A percentile compares a stretch with the other conserved stretches of the same genome.
phyloP scores from a whole-genome alignment of 202 grass and related monocot genomes.

The Setaria italica region DNA sequence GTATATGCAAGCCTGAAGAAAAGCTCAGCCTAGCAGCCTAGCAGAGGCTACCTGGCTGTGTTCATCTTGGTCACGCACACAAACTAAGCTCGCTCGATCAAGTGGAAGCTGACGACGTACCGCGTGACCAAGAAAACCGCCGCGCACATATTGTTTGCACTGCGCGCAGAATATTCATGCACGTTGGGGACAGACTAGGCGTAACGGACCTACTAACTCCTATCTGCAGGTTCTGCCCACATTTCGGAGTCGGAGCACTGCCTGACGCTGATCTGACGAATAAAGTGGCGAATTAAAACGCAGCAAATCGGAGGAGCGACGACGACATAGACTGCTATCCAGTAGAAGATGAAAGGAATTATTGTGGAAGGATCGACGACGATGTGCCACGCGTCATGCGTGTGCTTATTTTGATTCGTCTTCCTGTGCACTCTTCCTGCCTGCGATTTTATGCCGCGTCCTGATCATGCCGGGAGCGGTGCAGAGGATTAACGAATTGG shows the following conservation, averaged over 20 bases:
- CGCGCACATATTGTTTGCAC: not conserved
- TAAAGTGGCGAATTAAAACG: conserved; percentile 29
- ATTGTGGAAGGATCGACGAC: not conserved
- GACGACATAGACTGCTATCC: not conserved
- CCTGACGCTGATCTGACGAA: conserved; percentile 12
- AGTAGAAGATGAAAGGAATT: not conserved
- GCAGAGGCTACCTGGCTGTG: too few relatives aligned
- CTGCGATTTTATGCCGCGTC: conserved; percentile 15
- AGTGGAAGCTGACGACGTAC: not conserved
- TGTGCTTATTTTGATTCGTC: conserved; percentile 2
- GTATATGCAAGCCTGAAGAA: not conserved
- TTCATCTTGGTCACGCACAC: not conserved
- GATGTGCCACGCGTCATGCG: not conserved
- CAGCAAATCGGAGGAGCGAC: not conserved
- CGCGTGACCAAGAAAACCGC: not conserved
- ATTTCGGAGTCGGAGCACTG: not conserved
- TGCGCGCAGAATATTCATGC: not conserved
- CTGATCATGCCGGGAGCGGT: conserved; percentile 27
- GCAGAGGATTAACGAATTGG: not conserved
- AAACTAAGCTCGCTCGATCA: not conserved
- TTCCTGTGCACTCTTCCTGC: not conserved
- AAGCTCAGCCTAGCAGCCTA: not conserved
- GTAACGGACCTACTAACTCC: not conserved
- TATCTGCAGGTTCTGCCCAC: conserved; percentile 25
- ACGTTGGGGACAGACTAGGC: not conserved